Percentiles rank a stretch among this genome's conserved stretches.
These are phyloP conservation scores for Nemania sp. DNA, from an alignment of 2,329 filamentous ascomycete genomes.

Conservation along the genomic window DNA sequence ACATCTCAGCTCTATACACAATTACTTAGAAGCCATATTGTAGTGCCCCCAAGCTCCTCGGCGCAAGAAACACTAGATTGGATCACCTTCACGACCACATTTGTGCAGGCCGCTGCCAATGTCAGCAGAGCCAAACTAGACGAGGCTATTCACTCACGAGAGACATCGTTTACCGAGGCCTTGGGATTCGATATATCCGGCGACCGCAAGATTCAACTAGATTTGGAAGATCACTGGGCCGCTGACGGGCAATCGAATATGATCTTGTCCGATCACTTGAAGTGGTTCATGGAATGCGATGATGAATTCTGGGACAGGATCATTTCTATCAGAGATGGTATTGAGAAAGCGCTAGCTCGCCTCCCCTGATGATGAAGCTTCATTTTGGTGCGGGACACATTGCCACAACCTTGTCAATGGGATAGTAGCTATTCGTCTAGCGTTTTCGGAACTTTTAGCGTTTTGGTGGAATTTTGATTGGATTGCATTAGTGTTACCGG, in stretches of 20 bases:
- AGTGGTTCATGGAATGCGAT: not conserved
- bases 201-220: not conserved
- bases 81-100: conserved; percentile 23
- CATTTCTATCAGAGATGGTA: not conserved
- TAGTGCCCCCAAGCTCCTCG: conserved; percentile 26
- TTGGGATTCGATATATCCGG: not conserved
- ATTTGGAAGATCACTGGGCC: not conserved
- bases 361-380: not conserved
- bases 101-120: conserved; percentile 4
- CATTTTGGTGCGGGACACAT: not conserved
- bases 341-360: conserved; percentile 1
- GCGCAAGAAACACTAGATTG: conserved; percentile 18
- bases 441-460: not conserved
- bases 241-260: not conserved
- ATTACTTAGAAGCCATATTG: not conserved
- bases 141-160: not conserved
- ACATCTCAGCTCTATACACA: not conserved
- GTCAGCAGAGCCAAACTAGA: conserved; percentile 3
- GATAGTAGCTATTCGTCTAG: not conserved
- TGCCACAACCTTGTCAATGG: not conserved
- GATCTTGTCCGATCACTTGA: not conserved
- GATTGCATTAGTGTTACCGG: not conserved
- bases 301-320: not conserved
- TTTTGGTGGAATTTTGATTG: not conserved
- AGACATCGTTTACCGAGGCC: conserved; percentile 15